Evolutionary conservation across 257 asterid genomes (phyloP), one percentile per base, ranked within the genome.

Genomic region (Nicotiana tabacum): DNA sequence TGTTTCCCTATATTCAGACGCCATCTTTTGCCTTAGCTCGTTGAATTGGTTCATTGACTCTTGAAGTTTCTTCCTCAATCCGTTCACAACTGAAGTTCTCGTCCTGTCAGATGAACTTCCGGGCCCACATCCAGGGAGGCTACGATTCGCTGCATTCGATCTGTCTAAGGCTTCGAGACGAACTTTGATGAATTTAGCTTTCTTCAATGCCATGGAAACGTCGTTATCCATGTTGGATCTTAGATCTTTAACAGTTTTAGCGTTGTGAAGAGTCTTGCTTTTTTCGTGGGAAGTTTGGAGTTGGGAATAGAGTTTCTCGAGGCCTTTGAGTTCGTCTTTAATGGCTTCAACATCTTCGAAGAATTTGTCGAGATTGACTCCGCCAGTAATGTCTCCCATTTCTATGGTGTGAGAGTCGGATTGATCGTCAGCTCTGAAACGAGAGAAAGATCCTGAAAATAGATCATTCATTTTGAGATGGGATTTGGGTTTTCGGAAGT

Each of bases 271-370:
- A 18, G 89, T 85, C 77, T 89, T 87, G 69, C 90, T 87, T 32
- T 86, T 92, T 67, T 94, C 98, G 82, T 94, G 88, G 7, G 93
- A 51, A 67, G 84, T 21, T 29, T 89, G 91, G 78, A 94, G 97
- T 51, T 89, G 90, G 13, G 77, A 33, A 86, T 86, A 87, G 39
- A 93, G 88, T 33, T 91, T 82, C 33, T 94, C 97, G 2, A 94
- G 89, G 27, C 87, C 92, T 70, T 81, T 80, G 37, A 93, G 90
- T 86, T 91, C 93, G n/a, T 93, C 94, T 80, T 93, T 91, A 64
- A 93, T 83, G 6, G 90, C 89, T 32, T 91, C 96, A 2, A 94
- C 97, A 4, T 92, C 94, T 55, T 86, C 90, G 83, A 94, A 94
- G 83, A 93, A 94, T 27, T 90, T 88, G 83, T 91, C 93, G 6